Evolutionary conservation across 2,329 filamentous ascomycete genomes (phyloP), one percentile per base, ranked within the genome.

Genomic region (Aspergillus neotritici): DNA sequence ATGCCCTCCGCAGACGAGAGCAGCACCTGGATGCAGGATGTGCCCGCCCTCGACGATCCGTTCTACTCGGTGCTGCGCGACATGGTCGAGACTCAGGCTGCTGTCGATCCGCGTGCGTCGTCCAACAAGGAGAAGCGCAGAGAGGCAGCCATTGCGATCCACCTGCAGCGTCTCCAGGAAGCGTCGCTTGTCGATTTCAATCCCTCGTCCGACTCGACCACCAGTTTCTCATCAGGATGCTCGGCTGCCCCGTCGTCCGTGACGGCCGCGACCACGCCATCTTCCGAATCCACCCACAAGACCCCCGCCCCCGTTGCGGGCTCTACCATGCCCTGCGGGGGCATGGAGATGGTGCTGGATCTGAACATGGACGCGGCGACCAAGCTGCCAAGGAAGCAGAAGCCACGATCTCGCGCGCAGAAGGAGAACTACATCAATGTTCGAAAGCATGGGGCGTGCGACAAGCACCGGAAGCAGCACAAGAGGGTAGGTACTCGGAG

Each of bases 401-500:
- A 67, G 37, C 65, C 66, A 15, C 59, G 67, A 12, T 69, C 67
- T 4, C 60, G 60, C 41, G 65, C 66, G 8, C 66, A 70, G 50
- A 67, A 63, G 30, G 66, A 70, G 43, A 67, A 65, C 41, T 70
- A 70, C 47, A 68, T 68, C 48, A 68, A 67, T 40, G 67, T 62
- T 38, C 62, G 67, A 2, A 68, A 67, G 34, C 62, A 68, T 25
- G 67, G 67, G 16, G 67, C 66, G 33, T 70, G 67, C 41, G 63
- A 67, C 44, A 70, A 69, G 50, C 67, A 70, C 49, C 62, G 64
- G 44, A 68, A 67, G 45, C 67, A 69, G 41, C 67, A 69, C 43
- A 70, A 70, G 44, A 51, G 66, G 42, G 67, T 70, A 54, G 56
- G 64, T 52, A 17, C 14, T 35, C 15, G 7, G 31, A 33, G 10